Percentiles rank a stretch among this genome's conserved stretches.
phyloP scores from a whole-genome alignment of 345 rosid genomes.

The Clausena lansium region DNA sequence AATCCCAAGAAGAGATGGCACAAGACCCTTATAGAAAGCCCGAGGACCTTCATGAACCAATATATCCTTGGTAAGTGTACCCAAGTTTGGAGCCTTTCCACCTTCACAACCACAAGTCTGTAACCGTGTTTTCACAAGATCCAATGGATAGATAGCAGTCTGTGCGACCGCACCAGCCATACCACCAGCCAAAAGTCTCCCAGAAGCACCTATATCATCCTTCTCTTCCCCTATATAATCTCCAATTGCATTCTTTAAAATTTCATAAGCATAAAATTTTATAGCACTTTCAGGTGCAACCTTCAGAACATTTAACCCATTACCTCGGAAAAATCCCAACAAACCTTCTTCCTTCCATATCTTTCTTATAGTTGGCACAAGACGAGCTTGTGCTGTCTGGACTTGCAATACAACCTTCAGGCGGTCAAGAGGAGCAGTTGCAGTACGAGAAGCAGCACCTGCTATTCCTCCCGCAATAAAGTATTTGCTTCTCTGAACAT shows the following conservation, averaged over 20 bases:
- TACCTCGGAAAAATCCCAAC: conserved; percentile 86
- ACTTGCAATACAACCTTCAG: conserved; percentile 89
- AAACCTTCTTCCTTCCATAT: conserved; percentile 79
- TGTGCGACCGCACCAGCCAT: conserved; percentile 96
- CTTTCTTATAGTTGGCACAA: conserved; percentile 66
- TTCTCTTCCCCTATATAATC: conserved; percentile 43
- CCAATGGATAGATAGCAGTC: conserved; percentile 85
- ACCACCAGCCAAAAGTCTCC: conserved; percentile 92
- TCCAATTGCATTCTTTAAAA: conserved; percentile 58
- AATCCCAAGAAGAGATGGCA: conserved; percentile 90
- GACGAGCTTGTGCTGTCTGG: conserved; percentile 52
- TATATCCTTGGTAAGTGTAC: conserved; percentile 67
- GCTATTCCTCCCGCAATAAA: conserved; percentile 95
- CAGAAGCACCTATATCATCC: conserved; percentile 64
- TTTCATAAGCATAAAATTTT: conserved; percentile 82
- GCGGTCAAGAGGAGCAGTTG: conserved; percentile 93
- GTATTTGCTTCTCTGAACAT: conserved; percentile 71
- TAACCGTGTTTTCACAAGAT: conserved; percentile 92
- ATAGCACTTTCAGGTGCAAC: conserved; percentile 99
- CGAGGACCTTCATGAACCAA: conserved; percentile 91
- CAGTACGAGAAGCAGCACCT: conserved; percentile 92
- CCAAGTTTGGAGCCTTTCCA: conserved; percentile 69
- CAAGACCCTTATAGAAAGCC: conserved; percentile 89
- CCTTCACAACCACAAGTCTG: conserved; percentile 69
- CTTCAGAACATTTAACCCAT: conserved; percentile 84